These are phyloP conservation scores for Pseudogymnoascus sp. DNA, from an alignment of 2,329 filamentous ascomycete species.

Conservation along the genomic window DNA sequence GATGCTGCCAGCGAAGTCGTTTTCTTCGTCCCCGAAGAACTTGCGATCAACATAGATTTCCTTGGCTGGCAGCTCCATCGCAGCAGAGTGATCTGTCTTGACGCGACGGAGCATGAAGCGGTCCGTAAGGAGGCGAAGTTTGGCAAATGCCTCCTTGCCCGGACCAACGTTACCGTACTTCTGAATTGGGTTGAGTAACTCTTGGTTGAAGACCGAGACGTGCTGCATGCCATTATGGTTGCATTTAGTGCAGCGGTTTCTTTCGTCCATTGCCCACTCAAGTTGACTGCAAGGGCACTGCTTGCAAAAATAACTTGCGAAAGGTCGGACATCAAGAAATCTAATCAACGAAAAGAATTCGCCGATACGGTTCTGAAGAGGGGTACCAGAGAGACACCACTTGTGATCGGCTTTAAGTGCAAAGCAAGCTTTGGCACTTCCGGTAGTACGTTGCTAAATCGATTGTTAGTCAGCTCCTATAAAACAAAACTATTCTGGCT, in stretches of 20 bases:
- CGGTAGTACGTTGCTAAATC: slow-evolving; percentile 67
- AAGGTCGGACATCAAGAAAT: slow-evolving; percentile 81
- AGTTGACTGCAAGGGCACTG: slow-evolving; percentile 69
- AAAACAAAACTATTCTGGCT: background rate
- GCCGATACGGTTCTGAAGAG: slow-evolving; percentile 92
- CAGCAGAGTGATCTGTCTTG: slow-evolving; percentile 86
- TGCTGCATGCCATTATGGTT: slow-evolving; percentile 45
- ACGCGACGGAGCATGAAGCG: slow-evolving; percentile 92
- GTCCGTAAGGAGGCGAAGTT: slow-evolving; percentile 80
- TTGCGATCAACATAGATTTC: slow-evolving; percentile 86
- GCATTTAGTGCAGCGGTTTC: slow-evolving; percentile 64
- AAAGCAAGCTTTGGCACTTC: slow-evolving; percentile 92
- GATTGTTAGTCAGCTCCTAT: slow-evolving; percentile 27
- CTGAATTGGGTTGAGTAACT: slow-evolving; percentile 77
- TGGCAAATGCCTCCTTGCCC: slow-evolving; percentile 64
- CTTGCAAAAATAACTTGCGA: slow-evolving; percentile 91
- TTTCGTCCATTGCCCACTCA: slow-evolving; percentile 71
- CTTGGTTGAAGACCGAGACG: slow-evolving; percentile 86
- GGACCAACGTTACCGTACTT: slow-evolving; percentile 50
- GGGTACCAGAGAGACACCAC: slow-evolving; percentile 93
- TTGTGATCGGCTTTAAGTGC: slow-evolving; percentile 80
- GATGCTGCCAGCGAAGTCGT: slow-evolving; percentile 89
- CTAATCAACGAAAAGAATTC: slow-evolving; percentile 93
- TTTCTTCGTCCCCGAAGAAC: slow-evolving; percentile 93
- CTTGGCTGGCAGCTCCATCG: slow-evolving; percentile 95